phyloP scores from a whole-genome alignment of 2,329 filamentous ascomycete genomes.

The Aphanoascus verrucosus region DNA sequence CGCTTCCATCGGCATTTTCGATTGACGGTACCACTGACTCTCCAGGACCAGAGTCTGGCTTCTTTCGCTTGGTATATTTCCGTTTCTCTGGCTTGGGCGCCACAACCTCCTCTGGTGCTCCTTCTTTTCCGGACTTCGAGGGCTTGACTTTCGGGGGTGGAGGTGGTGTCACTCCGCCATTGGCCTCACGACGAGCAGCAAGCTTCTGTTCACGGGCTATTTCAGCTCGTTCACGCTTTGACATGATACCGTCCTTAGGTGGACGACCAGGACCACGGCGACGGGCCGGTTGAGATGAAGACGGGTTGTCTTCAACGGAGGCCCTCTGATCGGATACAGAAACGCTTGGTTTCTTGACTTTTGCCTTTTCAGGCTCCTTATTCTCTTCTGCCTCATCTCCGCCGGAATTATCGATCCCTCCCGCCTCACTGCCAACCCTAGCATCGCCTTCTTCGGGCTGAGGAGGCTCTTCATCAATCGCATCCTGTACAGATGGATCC shows the following conservation, averaged over 20 bases:
- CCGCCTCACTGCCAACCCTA: constrained; percentile 14
- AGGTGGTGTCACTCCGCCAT: constrained; percentile 37
- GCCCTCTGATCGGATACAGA: constrained; percentile 20
- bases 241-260: constrained; percentile 58
- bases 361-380: constrained; percentile 21
- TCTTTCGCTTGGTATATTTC: constrained; percentile 41
- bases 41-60: constrained; percentile 31
- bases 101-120: constrained; percentile 27
- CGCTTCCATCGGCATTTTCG: constrained; percentile 29
- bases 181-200: constrained; percentile 38
- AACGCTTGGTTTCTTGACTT: constrained; percentile 22
- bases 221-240: constrained; percentile 50
- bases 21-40: constrained; percentile 36
- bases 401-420: constrained; percentile 13
- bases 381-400: constrained; percentile 13
- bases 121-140: constrained; percentile 24
- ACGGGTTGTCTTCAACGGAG: constrained; percentile 21
- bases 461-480: not conserved
- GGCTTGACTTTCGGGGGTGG: constrained; percentile 20
- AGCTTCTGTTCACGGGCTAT: constrained; percentile 45
- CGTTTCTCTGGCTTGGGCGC: constrained; percentile 36
- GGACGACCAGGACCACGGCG: constrained; percentile 50
- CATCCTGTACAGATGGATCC: constrained; percentile 26
- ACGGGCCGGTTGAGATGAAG: constrained; percentile 31
- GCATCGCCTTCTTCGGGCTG: constrained; percentile 24